A percentile compares a stretch with the other conserved stretches of the same genome.
Conservation (phyloP, 164 flowering plant species). For the Brasenia schreberi region DNA sequence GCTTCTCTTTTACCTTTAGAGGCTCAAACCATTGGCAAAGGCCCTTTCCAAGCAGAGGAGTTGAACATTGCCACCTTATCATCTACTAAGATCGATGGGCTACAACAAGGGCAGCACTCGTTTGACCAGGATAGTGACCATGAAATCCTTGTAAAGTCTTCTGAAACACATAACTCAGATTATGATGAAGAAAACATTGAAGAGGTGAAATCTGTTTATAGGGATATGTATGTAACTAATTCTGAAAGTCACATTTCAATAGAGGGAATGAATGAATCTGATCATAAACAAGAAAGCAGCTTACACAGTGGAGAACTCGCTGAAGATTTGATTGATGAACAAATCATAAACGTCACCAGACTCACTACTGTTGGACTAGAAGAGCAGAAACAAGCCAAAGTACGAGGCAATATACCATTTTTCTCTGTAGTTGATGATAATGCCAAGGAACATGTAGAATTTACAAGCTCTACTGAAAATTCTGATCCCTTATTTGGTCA, state of each 20-base stretch:
- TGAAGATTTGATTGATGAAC: not conserved
- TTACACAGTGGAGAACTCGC: not conserved
- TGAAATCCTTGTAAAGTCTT: no score
- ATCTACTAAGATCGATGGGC: not conserved
- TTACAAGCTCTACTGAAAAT: not conserved
- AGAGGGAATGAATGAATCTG: not conserved
- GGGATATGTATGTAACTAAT: not conserved
- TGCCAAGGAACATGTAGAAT: no score
- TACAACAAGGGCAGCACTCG: not conserved
- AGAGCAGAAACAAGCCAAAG: not conserved
- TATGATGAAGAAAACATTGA: not conserved
- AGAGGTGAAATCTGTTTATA: not conserved
- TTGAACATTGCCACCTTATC: not conserved
- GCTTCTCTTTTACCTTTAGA: slow-evolving; percentile 28
- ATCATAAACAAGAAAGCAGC: not conserved
- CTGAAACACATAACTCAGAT: not conserved
- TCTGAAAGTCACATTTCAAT: not conserved
- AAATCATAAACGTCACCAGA: not conserved
- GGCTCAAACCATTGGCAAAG: not conserved
- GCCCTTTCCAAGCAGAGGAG: not conserved
- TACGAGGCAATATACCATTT: not conserved
- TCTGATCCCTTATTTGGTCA: not conserved
- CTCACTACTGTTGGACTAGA: not conserved
- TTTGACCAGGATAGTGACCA: not conserved
- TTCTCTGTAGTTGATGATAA: not conserved